phyloP scores from a whole-genome alignment of 2,329 filamentous ascomycete genomes.

The Magnaporthiopsis poae region DNA sequence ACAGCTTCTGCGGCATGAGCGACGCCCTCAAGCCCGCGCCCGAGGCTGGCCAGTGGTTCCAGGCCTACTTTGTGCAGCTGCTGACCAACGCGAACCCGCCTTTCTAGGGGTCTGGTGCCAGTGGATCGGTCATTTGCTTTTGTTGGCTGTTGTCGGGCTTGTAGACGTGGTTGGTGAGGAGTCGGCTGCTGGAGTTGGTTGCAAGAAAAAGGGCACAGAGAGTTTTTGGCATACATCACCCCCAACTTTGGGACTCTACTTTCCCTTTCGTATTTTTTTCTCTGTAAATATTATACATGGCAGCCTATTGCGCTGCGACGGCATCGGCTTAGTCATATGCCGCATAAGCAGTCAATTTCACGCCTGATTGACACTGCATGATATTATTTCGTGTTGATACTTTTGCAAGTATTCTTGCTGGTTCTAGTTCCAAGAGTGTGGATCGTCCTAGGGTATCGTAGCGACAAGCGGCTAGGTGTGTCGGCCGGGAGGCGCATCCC shows the following conservation, averaged over 20 bases:
- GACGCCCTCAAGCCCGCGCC: slow-evolving; percentile 54
- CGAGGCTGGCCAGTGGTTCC: slow-evolving; percentile 60
- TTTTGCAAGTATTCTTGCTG: too few relatives aligned
- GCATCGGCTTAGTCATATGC: not conserved
- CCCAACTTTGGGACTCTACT: not conserved
- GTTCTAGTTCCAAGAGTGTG: too few relatives aligned
- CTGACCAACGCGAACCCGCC: slow-evolving; percentile 46
- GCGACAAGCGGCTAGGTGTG: too few relatives aligned
- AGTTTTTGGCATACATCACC: not conserved
- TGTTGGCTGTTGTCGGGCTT: too few relatives aligned
- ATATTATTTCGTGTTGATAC: too few relatives aligned
- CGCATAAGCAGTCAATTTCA: not conserved
- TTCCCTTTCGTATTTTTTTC: not conserved
- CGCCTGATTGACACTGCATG: not conserved
- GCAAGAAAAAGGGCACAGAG: not conserved
- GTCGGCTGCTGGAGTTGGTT: too few relatives aligned
- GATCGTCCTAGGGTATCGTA: too few relatives aligned
- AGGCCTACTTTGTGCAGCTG: slow-evolving; percentile 49
- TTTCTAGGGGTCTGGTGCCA: slow-evolving; percentile 23
- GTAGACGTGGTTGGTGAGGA: too few relatives aligned
- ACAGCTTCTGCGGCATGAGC: slow-evolving; percentile 40
- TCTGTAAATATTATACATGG: not conserved
- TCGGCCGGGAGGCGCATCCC: not conserved
- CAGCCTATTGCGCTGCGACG: not conserved
- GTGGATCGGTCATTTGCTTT: too few relatives aligned